Conservation (phyloP, 78 protist species). For the Dictyostelium firmibasis region DNA sequence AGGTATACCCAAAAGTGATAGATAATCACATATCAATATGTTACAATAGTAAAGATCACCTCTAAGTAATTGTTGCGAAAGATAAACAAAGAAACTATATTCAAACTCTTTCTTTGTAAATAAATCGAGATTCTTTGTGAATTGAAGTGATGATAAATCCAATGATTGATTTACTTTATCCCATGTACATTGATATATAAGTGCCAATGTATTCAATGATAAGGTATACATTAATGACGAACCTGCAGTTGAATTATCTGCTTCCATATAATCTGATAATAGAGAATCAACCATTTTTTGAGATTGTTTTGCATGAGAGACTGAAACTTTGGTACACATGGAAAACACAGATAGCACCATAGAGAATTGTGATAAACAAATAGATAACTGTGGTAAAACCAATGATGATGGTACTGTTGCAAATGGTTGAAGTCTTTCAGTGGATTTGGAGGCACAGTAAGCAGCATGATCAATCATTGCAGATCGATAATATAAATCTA, state of each 20-base stretch:
- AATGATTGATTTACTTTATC: neutral
- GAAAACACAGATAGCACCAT: neutral
- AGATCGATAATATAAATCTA: conserved; percentile 6
- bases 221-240: neutral
- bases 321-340: neutral
- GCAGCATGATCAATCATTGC: neutral
- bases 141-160: neutral
- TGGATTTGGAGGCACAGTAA: conserved; percentile 3
- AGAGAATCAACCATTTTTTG: conserved; percentile 13
- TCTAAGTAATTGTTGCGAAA: neutral
- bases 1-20: neutral
- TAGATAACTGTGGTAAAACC: conserved; percentile 4
- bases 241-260: neutral
- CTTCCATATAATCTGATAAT: neutral
- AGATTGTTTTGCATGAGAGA: conserved; percentile 15
- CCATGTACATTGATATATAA: neutral
- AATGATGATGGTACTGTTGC: neutral
- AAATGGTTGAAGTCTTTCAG: neutral
- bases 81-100: neutral
- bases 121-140: neutral
- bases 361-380: neutral
- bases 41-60: neutral
- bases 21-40: neutral
- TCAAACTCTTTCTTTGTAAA: neutral
- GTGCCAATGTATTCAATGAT: neutral